These are phyloP conservation scores for Halenospora varia DNA, from an alignment of 495 filamentous ascomycete species.

Conservation along the genomic window DNA sequence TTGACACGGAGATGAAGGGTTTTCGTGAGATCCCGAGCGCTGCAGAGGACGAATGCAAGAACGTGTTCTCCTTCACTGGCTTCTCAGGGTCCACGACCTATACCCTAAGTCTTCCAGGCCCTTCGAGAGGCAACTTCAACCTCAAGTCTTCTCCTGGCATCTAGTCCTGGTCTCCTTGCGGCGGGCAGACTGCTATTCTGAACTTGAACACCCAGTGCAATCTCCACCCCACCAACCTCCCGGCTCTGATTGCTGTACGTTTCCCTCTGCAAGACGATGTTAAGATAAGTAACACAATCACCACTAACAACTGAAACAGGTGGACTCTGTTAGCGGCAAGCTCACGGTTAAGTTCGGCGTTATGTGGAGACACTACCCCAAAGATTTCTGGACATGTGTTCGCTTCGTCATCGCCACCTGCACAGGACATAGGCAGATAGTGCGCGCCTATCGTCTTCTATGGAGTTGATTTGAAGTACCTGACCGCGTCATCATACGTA, in stretches of 20 bases:
- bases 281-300: not conserved
- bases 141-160: not conserved
- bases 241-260: not conserved
- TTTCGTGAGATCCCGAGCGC: not conserved
- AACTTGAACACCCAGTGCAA: conserved; percentile 3
- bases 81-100: not conserved
- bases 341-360: conserved; percentile 2
- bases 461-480: not conserved
- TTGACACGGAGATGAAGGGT: conserved; percentile 1
- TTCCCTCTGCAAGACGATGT: not conserved
- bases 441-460: not conserved
- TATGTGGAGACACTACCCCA: conserved; percentile 1
- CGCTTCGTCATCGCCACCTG: not conserved
- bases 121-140: conserved; percentile 1
- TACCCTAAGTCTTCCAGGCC: not conserved
- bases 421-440: not conserved
- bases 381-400: not conserved
- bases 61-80: conserved; percentile 4
- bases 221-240: not conserved
- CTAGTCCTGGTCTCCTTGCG: conserved; percentile 4
- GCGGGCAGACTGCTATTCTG: conserved; percentile 2
- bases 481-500: not conserved
- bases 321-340: conserved; percentile 2
- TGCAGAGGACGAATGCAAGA: not conserved
- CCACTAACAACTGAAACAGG: not conserved